phyloP scores from a whole-genome alignment of 2,329 filamentous ascomycete species.

The Magnaporthiopsis incrustans region DNA sequence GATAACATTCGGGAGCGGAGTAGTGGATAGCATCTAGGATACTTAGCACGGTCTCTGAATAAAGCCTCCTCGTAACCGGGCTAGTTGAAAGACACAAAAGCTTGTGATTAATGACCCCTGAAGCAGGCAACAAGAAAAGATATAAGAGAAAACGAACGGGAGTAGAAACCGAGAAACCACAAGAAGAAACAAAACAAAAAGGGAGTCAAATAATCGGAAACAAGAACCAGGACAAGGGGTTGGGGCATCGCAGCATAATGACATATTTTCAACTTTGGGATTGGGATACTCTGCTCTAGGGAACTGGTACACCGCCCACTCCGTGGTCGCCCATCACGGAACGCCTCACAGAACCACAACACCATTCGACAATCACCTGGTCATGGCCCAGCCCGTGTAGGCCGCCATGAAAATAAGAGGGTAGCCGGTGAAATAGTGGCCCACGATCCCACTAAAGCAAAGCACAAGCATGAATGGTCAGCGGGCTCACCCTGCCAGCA shows the following conservation, averaged over 20 bases:
- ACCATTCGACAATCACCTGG: background rate
- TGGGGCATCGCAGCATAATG: too few relatives aligned
- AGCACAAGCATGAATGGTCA: background rate
- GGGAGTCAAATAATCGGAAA: too few relatives aligned
- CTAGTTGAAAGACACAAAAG: too few relatives aligned
- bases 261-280: background rate
- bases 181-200: too few relatives aligned
- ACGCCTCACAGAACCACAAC: background rate
- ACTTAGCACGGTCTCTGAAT: too few relatives aligned
- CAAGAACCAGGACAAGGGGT: background rate
- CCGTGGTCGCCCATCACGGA: background rate
- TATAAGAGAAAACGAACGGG: too few relatives aligned
- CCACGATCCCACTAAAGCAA: background rate
- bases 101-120: too few relatives aligned
- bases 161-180: too few relatives aligned
- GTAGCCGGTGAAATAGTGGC: background rate
- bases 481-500: background rate
- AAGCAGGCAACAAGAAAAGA: too few relatives aligned
- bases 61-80: too few relatives aligned
- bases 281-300: background rate
- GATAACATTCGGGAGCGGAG: slow-evolving; percentile 26
- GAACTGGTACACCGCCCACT: background rate
- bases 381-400: slow-evolving; percentile 1
- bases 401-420: slow-evolving; percentile 2
- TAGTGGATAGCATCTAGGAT: too few relatives aligned